Percentiles rank a stretch among this genome's conserved stretches.
phyloP scores from a whole-genome alignment of 345 rosid species.

The Hirschfeldia incana region DNA sequence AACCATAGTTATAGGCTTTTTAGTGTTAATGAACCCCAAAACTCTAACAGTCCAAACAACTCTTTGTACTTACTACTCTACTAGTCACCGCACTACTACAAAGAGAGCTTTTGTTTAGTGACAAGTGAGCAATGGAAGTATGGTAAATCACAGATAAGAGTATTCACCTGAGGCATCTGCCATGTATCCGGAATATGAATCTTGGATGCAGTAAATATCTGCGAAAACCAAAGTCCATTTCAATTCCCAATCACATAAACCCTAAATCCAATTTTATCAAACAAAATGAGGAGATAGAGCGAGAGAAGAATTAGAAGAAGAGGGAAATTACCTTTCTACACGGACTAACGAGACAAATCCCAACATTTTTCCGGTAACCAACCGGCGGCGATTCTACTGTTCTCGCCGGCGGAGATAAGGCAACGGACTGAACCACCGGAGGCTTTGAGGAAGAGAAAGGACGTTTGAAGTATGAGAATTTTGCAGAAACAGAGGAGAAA shows the following conservation, averaged over 20 bases:
- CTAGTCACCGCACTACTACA: background rate
- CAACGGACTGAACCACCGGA: constrained; percentile 28
- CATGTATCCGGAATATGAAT: constrained; percentile 66
- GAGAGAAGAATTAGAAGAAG: background rate
- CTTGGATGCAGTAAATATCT: constrained; percentile 74
- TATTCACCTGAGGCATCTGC: constrained; percentile 82
- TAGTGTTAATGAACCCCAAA: too few species aligned
- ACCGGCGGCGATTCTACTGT: constrained; percentile 66
- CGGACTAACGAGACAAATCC: constrained; percentile 67
- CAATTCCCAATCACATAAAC: background rate
- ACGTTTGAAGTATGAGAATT: constrained; percentile 42
- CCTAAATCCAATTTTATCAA: background rate
- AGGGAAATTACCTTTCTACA: constrained; percentile 54
- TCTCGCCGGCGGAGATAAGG: constrained; percentile 33
- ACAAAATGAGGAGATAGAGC: background rate
- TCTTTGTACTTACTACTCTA: background rate
- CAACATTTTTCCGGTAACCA: constrained; percentile 77
- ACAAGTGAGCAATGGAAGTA: background rate
- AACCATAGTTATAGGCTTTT: background rate
- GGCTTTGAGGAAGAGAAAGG: constrained; percentile 22
- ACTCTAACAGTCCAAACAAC: background rate
- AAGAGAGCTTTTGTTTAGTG: background rate
- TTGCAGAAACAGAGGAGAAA: constrained; percentile 11
- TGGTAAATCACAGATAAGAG: too few species aligned
- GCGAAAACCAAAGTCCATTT: constrained; percentile 25